These are phyloP conservation scores for Apiospora marii DNA, from an alignment of 2,329 filamentous ascomycete species.

Conservation along the genomic window DNA sequence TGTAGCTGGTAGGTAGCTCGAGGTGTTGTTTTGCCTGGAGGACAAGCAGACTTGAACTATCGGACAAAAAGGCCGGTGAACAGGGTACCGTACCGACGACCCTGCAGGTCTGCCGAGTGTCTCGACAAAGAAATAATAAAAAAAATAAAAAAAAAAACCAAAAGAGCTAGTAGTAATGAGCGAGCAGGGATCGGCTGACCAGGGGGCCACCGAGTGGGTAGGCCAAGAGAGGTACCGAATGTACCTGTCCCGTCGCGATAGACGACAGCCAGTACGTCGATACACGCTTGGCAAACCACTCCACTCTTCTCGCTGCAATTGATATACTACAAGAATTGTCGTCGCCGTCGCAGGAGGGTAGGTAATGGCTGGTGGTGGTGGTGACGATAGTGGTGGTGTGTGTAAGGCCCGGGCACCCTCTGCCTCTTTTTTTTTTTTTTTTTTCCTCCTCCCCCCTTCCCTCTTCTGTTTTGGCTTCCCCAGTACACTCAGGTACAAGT, in stretches of 20 bases:
- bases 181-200: slow-evolving; percentile 19
- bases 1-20: slow-evolving; percentile 27
- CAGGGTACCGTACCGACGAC: slow-evolving; percentile 24
- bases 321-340: slow-evolving; percentile 15
- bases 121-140: slow-evolving; percentile 19
- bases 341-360: not conserved
- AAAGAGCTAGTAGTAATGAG: slow-evolving; percentile 20
- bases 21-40: slow-evolving; percentile 29
- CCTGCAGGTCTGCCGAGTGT: slow-evolving; percentile 27
- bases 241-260: slow-evolving; percentile 16
- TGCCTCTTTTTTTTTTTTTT: not conserved
- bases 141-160: not conserved
- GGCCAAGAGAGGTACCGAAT: slow-evolving; percentile 5
- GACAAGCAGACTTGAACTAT: slow-evolving; percentile 17
- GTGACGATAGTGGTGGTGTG: not conserved
- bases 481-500: not conserved
- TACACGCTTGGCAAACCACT: not conserved
- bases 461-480: not conserved
- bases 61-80: slow-evolving; percentile 5
- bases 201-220: not conserved
- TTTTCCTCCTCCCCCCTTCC: not conserved
- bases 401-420: not conserved
- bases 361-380: not conserved
- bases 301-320: slow-evolving; percentile 7
- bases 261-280: not conserved